A percentile compares a stretch with the other conserved stretches of the same genome.
These are phyloP conservation scores for Dioszegia crocea DNA, from an alignment of 768 basidiomycete species.

Conservation along the genomic window DNA sequence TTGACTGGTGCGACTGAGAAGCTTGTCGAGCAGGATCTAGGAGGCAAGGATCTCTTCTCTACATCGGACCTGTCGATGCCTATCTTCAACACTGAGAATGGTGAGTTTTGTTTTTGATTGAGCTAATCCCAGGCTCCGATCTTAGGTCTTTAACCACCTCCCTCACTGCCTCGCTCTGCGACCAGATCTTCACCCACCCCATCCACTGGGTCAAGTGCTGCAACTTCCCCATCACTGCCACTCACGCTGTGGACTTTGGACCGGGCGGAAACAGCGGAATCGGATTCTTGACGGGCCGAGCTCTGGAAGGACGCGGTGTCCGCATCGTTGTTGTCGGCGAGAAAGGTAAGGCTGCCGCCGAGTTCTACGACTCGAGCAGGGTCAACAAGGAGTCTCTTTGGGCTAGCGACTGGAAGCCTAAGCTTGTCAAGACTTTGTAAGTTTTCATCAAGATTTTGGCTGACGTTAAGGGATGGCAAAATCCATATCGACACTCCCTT, in stretches of 20 bases:
- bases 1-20: constrained; percentile 69
- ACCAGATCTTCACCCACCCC: constrained; percentile 84
- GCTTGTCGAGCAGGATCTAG: constrained; percentile 69
- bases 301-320: constrained; percentile 88
- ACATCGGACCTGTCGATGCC: constrained; percentile 66
- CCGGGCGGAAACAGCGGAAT: constrained; percentile 92
- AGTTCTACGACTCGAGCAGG: constrained; percentile 66
- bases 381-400: constrained; percentile 82
- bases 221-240: constrained; percentile 80
- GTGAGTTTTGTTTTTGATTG: constrained; percentile 54
- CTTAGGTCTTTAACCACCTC: constrained; percentile 66
- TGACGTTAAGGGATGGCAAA: constrained; percentile 69
- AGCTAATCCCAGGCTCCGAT: constrained; percentile 64
- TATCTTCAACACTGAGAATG: constrained; percentile 89
- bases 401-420: constrained; percentile 81
- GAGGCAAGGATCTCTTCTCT: constrained; percentile 71
- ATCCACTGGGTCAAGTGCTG: constrained; percentile 93
- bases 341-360: constrained; percentile 78
- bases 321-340: constrained; percentile 87
- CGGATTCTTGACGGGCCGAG: constrained; percentile 81
- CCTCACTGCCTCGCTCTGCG: constrained; percentile 79
- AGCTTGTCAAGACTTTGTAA: constrained; percentile 82
- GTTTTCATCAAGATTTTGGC: constrained; percentile 33
- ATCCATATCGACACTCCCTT: constrained; percentile 93
- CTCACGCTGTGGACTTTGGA: constrained; percentile 94